phyloP scores from a whole-genome alignment of 495 filamentous ascomycete species.

The Oleoguttula mirabilis region DNA sequence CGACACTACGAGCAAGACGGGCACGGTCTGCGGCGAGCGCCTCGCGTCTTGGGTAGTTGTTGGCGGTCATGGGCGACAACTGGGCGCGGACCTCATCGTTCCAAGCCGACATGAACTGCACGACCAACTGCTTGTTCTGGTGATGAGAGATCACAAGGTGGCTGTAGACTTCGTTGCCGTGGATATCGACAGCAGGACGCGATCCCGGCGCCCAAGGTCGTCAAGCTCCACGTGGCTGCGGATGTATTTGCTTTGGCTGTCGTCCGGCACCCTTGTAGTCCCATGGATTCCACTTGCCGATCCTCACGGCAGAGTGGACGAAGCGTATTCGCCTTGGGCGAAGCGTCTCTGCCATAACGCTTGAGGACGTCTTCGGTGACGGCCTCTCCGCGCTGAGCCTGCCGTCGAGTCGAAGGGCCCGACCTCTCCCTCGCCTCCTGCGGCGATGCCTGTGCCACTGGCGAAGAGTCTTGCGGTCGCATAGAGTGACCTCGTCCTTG shows the following conservation, averaged over 20 bases:
- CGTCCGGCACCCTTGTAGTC: constrained; percentile 63
- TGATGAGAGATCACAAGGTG: background rate
- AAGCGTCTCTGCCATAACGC: no score
- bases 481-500: background rate
- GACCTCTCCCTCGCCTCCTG: no score
- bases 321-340: constrained; percentile 59
- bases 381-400: no score
- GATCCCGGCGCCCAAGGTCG: constrained; percentile 53
- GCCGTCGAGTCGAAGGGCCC: no score
- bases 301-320: constrained; percentile 60
- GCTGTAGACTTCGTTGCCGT: constrained; percentile 3
- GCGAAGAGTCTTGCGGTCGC: background rate
- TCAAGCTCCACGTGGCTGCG: constrained; percentile 56
- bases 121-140: background rate
- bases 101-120: background rate
- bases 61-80: background rate
- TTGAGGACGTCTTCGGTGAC: constrained; percentile 56
- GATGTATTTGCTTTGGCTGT: constrained; percentile 63
- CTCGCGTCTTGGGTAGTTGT: background rate
- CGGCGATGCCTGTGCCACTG: no score
- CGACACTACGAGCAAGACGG: no score
- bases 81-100: background rate
- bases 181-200: constrained; percentile 52
- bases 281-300: constrained; percentile 59
- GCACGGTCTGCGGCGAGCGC: background rate